Conservation (phyloP, 1,284 basidiomycete genomes). For the Wolfiporia cocos region DNA sequence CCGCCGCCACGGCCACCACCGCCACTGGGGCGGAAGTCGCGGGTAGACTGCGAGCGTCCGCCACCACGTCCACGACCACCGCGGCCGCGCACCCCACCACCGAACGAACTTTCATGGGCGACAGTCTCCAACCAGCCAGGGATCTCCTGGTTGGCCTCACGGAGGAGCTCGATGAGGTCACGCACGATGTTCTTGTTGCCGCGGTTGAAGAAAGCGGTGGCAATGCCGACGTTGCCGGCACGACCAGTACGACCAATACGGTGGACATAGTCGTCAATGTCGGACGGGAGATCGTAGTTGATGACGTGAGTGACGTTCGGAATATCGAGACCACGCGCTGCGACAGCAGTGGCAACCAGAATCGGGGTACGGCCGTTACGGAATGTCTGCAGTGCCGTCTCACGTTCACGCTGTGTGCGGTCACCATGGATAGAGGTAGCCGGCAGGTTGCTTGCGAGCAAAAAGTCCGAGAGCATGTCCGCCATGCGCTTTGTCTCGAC, state of each 20-base stretch:
- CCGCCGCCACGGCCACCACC: conserved; percentile 34
- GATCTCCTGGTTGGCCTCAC: conserved; percentile 96
- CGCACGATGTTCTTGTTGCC: conserved; percentile 89
- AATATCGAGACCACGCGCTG: conserved; percentile 98
- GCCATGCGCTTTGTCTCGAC: conserved; percentile 99
- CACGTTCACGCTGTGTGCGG: conserved; percentile 96
- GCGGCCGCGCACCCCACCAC: conserved; percentile 49
- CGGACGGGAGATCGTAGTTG: conserved; percentile 97
- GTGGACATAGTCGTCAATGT: conserved; percentile 98
- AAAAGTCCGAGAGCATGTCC: conserved; percentile 96
- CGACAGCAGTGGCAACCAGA: conserved; percentile 97
- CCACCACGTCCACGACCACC: conserved; percentile 52
- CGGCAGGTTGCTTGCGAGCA: conserved; percentile 78
- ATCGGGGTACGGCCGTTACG: conserved; percentile 92
- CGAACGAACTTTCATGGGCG: conserved; percentile 77
- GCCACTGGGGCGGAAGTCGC: conserved; percentile 41
- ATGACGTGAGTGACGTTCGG: conserved; percentile 99
- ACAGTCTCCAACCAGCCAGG: conserved; percentile 91
- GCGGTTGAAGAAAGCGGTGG: conserved; percentile 93
- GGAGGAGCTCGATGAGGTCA: conserved; percentile 88
- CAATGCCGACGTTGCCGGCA: conserved; percentile 96
- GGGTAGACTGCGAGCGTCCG: conserved; percentile 39
- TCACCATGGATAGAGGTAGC: conserved; percentile 99
- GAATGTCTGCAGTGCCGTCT: conserved; percentile 94
- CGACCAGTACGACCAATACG: conserved; percentile 99